Evolutionary conservation across 352 stramenopile genomes (phyloP), one percentile per base, ranked within the genome.

Genomic region (Phytopythium litorale): DNA sequence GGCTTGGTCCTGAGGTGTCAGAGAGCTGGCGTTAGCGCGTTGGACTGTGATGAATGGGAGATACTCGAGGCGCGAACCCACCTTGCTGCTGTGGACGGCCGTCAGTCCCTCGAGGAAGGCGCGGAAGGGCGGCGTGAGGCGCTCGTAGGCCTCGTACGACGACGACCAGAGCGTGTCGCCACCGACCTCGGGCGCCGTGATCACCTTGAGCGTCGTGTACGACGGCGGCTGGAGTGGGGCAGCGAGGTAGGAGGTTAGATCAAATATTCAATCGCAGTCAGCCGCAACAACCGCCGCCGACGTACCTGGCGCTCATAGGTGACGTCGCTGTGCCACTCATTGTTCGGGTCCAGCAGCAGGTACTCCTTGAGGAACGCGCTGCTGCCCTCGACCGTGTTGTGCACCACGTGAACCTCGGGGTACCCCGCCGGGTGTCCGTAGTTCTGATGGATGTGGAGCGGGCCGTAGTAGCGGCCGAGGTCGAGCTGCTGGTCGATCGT

Each of bases 91-190:
- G 59, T 75, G 68, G 38, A 75, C 61, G 15, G 65, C 68, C 0
- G 56, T 68, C 19, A 75, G 54, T 2, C 62, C 61, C 8, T 72
- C 62, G 18, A 75, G 12, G 19, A 72, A 59, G 46, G 58, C 56
- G 40, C 68, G 56, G 23, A 75, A 64, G 1, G 48, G 33, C 19
- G 60, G 56, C n/a, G 65, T 65, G 16, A 75, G 61, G 28, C 65
- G 65, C 11, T 75, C 64, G 58, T 75, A 75, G 0, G 68, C 64
- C 38, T 84, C 73, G 65, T 79, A 79, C 3, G 65, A 58, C 4
- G 72, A 79, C 0, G 71, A 62, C 72, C 72, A 84, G 15, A 84
- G 45, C 3, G 75, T 84, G 50, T 79, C 75, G 16, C 67, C 75
- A 13, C 75, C 75, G 30, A 70, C 56, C 0, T 56, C 54, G 37